Percentiles rank a stretch among this genome's conserved stretches.
Evolutionary conservation across 805 yeast species (phyloP).

Genomic region (Monosporozyma siamensis): DNA sequence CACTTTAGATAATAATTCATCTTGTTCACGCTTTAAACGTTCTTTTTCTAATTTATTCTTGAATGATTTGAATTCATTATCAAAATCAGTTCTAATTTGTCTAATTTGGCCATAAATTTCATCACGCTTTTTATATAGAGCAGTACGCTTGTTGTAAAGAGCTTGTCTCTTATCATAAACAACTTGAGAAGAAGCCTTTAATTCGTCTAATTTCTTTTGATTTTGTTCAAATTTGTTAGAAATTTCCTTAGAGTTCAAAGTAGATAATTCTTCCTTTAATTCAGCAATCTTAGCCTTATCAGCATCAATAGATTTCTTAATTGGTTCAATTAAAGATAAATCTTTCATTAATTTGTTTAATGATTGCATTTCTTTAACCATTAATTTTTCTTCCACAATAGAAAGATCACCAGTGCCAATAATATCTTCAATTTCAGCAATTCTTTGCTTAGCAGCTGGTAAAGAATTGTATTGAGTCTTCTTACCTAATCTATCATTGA

Average conservation of each 20-base stretch:
- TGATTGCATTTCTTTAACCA: slow-evolving; percentile 74
- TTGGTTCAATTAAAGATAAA: slow-evolving; percentile 60
- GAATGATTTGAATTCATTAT: slow-evolving; percentile 65
- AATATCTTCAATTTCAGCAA: slow-evolving; percentile 55
- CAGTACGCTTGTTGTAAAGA: slow-evolving; percentile 56
- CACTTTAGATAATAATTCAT: slow-evolving; percentile 39
- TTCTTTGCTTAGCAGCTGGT: slow-evolving; percentile 60
- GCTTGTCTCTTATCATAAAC: slow-evolving; percentile 57
- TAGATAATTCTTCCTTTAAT: slow-evolving; percentile 56
- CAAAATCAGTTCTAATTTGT: slow-evolving; percentile 63
- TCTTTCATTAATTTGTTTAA: slow-evolving; percentile 76
- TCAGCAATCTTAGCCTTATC: slow-evolving; percentile 69
- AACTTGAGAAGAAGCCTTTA: slow-evolving; percentile 50
- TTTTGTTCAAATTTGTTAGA: slow-evolving; percentile 59
- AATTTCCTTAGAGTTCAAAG: slow-evolving; percentile 50
- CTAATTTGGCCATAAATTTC: slow-evolving; percentile 57
- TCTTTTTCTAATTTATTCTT: slow-evolving; percentile 60
- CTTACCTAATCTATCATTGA: slow-evolving; percentile 40
- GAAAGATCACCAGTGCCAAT: slow-evolving; percentile 73
- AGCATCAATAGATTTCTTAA: slow-evolving; percentile 69
- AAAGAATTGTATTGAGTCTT: slow-evolving; percentile 55
- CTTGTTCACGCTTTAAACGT: slow-evolving; percentile 55
- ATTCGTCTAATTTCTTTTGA: slow-evolving; percentile 60
- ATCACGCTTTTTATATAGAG: slow-evolving; percentile 58
- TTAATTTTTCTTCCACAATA: slow-evolving; percentile 83